phyloP scores from a whole-genome alignment of 2,329 filamentous ascomycete genomes.

The Alternaria panax region DNA sequence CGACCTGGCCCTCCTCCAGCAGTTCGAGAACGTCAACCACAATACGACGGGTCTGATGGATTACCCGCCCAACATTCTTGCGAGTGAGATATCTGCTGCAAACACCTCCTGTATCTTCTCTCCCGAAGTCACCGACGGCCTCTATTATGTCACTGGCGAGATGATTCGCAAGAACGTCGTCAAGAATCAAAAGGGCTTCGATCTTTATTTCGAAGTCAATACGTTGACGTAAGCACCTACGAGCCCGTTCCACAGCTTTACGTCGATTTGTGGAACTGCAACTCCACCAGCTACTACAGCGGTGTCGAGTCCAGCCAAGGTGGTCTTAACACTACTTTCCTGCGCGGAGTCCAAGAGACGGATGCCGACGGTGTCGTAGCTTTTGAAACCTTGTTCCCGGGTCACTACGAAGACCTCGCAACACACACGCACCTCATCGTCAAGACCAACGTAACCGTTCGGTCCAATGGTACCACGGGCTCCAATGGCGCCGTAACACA shows the following conservation, averaged over 20 bases:
- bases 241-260: background rate
- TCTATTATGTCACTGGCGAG: background rate
- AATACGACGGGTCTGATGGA: conserved; percentile 29
- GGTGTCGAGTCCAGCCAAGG: background rate
- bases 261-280: background rate
- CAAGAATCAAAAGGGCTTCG: background rate
- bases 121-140: conserved; percentile 29
- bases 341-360: background rate
- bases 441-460: background rate
- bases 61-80: conserved; percentile 18
- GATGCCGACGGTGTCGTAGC: background rate
- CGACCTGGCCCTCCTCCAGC: conserved; percentile 40
- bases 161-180: background rate
- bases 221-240: background rate
- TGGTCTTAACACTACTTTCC: background rate
- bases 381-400: background rate
- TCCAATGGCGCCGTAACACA: background rate
- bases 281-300: background rate
- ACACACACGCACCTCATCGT: background rate
- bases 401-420: background rate
- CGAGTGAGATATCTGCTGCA: conserved; percentile 25
- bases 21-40: conserved; percentile 41
- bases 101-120: conserved; percentile 37
- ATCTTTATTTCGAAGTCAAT: background rate
- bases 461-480: background rate